phyloP scores from a whole-genome alignment of 495 filamentous ascomycete species.

The Choiromyces venosus region DNA sequence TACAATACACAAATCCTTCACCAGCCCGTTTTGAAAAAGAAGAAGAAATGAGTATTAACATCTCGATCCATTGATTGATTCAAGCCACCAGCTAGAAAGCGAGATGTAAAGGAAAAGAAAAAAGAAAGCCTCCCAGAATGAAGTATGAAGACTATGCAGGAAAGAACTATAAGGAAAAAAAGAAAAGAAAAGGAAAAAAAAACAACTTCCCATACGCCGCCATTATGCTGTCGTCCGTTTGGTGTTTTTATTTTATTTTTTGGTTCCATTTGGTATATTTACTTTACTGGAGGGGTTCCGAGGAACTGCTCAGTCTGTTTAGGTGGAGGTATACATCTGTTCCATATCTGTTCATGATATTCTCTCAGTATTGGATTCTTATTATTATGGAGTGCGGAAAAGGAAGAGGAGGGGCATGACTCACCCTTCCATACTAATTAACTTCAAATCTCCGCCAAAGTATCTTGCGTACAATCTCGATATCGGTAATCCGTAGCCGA shows the following conservation, averaged over 20 bases:
- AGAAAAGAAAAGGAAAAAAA: constrained; percentile 5
- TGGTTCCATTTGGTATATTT: not conserved
- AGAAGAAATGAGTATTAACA: not conserved
- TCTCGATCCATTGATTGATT: not conserved
- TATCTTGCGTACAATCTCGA: constrained; percentile 90
- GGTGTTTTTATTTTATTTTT: not conserved
- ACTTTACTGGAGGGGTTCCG: constrained; percentile 86
- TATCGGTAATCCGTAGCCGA: constrained; percentile 93
- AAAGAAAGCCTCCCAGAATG: constrained; percentile 16
- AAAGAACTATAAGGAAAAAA: constrained; percentile 15
- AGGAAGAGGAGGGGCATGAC: constrained; percentile 40
- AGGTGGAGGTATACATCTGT: constrained; percentile 98
- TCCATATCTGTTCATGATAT: constrained; percentile 63
- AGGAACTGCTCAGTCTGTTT: constrained; percentile 89
- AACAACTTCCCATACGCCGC: constrained; percentile 5
- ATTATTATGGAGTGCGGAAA: too few relatives aligned
- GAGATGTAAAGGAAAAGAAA: constrained; percentile 1
- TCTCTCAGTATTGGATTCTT: constrained; percentile 3
- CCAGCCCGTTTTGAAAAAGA: not conserved
- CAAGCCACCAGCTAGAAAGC: not conserved
- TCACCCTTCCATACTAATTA: constrained; percentile 99
- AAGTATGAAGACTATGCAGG: constrained; percentile 14
- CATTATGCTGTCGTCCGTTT: not conserved
- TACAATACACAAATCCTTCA: not conserved
- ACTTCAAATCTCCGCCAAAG: constrained; percentile 91